Evolutionary conservation across 352 stramenopile genomes (phyloP).

Genomic region (Globisporangium middletonii): DNA sequence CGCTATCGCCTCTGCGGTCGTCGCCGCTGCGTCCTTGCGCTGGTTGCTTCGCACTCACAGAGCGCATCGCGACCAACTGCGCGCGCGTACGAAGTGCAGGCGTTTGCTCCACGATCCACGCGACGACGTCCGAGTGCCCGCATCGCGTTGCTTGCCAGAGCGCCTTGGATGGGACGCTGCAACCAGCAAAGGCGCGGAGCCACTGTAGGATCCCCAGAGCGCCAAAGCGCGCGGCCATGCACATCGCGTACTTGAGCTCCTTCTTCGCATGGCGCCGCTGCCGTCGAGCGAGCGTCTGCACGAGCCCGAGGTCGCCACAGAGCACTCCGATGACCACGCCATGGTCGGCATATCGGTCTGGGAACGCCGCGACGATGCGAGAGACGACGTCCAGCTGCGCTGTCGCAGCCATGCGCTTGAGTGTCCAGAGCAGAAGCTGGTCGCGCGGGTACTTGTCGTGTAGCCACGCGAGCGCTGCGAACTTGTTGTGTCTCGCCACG

Average conservation of each 20-base stretch:
- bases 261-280: neutral
- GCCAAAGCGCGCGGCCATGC: constrained; percentile 6
- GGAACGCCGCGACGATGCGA: constrained; percentile 1
- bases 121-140: constrained; percentile 1
- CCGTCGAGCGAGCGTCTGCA: neutral
- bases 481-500: neutral
- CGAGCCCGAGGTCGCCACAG: constrained; percentile 1
- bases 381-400: constrained; percentile 1
- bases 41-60: neutral
- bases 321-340: constrained; percentile 5
- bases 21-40: neutral
- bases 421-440: constrained; percentile 1
- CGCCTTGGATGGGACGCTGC: neutral
- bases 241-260: constrained; percentile 10
- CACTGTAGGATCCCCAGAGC: constrained; percentile 4
- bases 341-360: neutral
- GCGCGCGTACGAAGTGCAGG: neutral
- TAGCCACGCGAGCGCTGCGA: constrained; percentile 5
- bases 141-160: constrained; percentile 7
- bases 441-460: constrained; percentile 5
- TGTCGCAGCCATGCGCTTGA: constrained; percentile 7
- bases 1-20: neutral
- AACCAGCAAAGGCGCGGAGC: neutral
- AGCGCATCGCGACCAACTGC: constrained; percentile 1
- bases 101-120: constrained; percentile 2